Evolutionary conservation across 768 basidiomycete species (phyloP), one percentile per base, ranked within the genome.

Genomic region (Tephrocybe sp.): DNA sequence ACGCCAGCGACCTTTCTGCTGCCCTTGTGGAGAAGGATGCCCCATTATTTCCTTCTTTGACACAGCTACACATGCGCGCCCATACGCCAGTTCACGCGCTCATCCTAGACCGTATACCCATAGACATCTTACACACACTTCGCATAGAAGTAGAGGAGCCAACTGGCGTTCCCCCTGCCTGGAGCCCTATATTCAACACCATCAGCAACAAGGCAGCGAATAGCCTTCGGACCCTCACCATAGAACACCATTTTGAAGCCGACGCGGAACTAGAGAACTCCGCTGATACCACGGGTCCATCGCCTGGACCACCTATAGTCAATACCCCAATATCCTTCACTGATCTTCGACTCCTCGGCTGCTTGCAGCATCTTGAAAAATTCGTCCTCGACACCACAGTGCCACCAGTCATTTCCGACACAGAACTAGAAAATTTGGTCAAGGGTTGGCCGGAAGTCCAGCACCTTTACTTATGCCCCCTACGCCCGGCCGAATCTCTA

Each of bases 381-480:
- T 60, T 79, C 13, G 58, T 67, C 15, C 58, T 76, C 32, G 75
- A 79, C 50, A 64, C 69, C 9, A 71, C 69, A 0, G 50, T 72
- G 28, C 75, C 75, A 1, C 69, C 69, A 4, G 57, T 60, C 54
- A 50, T 78, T 16, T 62, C 54, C 19, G 76, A 80, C 54, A 9
- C 54, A 25, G 72, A 71, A 30, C 52, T 79, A 18, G 67, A 63
- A 30, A 62, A 65, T 42, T 56, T 80, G 32, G 52, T 67, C 15
- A 60, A 52, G 6, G 77, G 72, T 69, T 79, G 79, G 79, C 78
- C 77, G 13, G 49, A 58, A 32, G 66, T 80, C 5, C 59, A 66
- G 8, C 63, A 68, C 38, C 69, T 81, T 26, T 70, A 78, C 48
- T 49, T 80, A 9, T 75, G 75, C 59, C 19, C 64, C 11, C 63